A percentile compares a stretch with the other conserved stretches of the same genome.
These are phyloP conservation scores for Diaporthe ampelina DNA, from an alignment of 2,329 filamentous ascomycete genomes.

Conservation along the genomic window DNA sequence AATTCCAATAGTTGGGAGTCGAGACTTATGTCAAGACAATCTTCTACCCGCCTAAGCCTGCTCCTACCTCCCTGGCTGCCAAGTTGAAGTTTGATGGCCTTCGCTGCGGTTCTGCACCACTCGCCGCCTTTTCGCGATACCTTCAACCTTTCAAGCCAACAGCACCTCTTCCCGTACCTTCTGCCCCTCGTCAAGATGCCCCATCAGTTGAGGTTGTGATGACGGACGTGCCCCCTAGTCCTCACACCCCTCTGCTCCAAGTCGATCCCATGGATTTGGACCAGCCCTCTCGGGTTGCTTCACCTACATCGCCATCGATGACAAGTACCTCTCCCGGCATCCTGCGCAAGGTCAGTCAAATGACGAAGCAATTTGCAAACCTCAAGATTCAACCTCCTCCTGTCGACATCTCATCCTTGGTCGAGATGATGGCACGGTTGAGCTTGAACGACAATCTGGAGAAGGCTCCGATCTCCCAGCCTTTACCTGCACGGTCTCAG, in stretches of 20 bases:
- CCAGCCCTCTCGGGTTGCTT: background rate
- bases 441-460: slow-evolving; percentile 16
- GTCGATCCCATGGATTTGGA: background rate
- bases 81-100: slow-evolving; percentile 25
- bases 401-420: background rate
- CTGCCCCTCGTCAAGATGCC: background rate
- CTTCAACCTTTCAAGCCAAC: background rate
- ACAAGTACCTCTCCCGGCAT: background rate
- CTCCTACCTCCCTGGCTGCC: background rate
- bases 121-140: background rate
- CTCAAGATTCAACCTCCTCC: background rate
- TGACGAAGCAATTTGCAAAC: background rate
- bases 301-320: background rate
- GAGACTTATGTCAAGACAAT: background rate
- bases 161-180: no score
- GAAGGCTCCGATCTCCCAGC: background rate
- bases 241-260: background rate
- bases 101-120: slow-evolving; percentile 8
- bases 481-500: background rate
- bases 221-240: background rate
- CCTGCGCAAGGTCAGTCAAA: background rate
- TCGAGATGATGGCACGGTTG: slow-evolving; percentile 4
- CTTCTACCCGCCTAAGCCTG: slow-evolving; percentile 1
- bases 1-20: background rate
- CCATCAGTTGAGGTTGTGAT: no score